These are phyloP conservation scores for Linum usitatissimum DNA, from an alignment of 345 rosid genomes.

Conservation along the genomic window DNA sequence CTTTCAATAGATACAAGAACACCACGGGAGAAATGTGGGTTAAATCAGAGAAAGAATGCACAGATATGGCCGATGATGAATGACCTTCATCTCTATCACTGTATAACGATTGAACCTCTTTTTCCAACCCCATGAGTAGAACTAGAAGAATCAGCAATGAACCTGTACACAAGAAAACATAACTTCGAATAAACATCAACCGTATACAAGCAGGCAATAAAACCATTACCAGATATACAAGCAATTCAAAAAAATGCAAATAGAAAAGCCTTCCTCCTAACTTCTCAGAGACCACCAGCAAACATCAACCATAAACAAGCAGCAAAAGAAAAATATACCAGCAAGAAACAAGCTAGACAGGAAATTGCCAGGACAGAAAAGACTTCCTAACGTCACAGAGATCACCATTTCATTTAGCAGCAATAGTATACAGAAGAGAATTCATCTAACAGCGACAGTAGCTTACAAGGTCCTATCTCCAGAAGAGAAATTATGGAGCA, in stretches of 20 bases:
- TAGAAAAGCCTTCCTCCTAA: too few relatives aligned
- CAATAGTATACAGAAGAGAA: too few relatives aligned
- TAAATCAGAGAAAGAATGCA: slow-evolving; percentile 53
- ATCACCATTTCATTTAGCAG: too few relatives aligned
- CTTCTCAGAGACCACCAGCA: neutral
- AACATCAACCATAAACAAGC: neutral
- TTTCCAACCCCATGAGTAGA: slow-evolving; percentile 35
- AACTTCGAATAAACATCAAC: neutral
- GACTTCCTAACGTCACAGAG: too few relatives aligned
- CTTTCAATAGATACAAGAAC: slow-evolving; percentile 67
- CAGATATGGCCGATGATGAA: slow-evolving; percentile 25
- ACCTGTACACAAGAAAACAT: slow-evolving; percentile 13
- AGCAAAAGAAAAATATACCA: neutral
- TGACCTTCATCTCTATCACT: slow-evolving; percentile 10
- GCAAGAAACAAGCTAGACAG: neutral
- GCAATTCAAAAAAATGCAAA: neutral
- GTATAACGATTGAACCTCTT: slow-evolving; percentile 18
- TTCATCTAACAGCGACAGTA: neutral
- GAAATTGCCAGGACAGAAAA: too few relatives aligned
- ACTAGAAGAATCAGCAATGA: slow-evolving; percentile 5
- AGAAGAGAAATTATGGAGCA: neutral
- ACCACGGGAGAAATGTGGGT: slow-evolving; percentile 58
- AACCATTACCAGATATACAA: neutral
- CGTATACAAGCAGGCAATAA: neutral
- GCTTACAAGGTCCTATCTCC: neutral